Evolutionary conservation across 208 protist species (phyloP), one percentile per base, ranked within the genome.

Genomic region (Leishmania gerbilli): DNA sequence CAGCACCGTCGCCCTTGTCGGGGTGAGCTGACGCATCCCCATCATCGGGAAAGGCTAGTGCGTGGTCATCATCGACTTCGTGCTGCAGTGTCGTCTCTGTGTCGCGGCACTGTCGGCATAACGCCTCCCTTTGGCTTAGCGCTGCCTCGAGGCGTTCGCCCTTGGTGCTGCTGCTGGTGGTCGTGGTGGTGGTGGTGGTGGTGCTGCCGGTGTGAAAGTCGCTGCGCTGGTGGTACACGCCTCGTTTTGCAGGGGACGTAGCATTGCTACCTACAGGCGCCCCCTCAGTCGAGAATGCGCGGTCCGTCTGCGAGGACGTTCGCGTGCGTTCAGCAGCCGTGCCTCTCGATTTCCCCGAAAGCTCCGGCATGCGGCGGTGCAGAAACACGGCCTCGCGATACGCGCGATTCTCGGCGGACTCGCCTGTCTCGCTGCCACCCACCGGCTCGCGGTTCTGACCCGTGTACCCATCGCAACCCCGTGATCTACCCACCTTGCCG

Each of bases 321-420:
- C 37, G 65, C 65, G 37, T n/a, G 21, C 24, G 65, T 47, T 34
- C 45, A n/a, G 31, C 27, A 6, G 56, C 24, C 19, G 55, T 0
- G 21, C 68, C 40, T 19, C 24, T 21, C 49, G 42, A 31, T 40
- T 79, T 71, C 31, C 21, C 40, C 40, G 60, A 49, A 27, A 76
- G 27, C 2, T 83, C 65, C 62, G 81, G 65, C 76, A 85, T 76
- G 3, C 76, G 85, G 21, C 86, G 85, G 21, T 81, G 80, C 1
- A 84, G 71, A 47, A 82, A 86, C 71, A 82, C 19, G 3, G 82
- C 82, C 74, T 86, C 82, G 8, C 72, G 77, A 64, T 81, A 79
- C 47, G 77, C 83, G 34, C 72, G 77, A 5, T 79, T 74, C 45
- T 75, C 79, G 0, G 79, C 67, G 34, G 60, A 71, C 71, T 85